Evolutionary conservation across 1,139 yeast species (phyloP), one percentile per base, ranked within the genome.

Genomic region (Yamadazyma sp.): DNA sequence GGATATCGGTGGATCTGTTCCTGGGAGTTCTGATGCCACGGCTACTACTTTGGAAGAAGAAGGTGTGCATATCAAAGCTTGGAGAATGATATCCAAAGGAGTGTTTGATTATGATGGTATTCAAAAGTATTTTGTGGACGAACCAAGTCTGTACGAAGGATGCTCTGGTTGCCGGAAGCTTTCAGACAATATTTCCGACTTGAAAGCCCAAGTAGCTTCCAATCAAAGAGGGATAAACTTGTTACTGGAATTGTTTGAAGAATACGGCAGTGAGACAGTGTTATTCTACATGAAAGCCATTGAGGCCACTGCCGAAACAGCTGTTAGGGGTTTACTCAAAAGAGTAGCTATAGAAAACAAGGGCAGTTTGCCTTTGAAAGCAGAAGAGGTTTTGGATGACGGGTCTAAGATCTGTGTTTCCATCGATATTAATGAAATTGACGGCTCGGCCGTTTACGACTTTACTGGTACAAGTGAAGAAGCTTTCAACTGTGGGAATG

Each of bases 151-250:
- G 41, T 56, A 63, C 42, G 73, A 73, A 1, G 73, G 73, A 4
- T 68, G 72, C n/a, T 64, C 70, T 6, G 73, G 73, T 1, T 62
- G 73, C 1, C 52, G 74, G 41, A 41, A 41, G 23, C 34, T 41
- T 14, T 29, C 39, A 18, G 86, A 80, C 53, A 77, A 79, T 42
- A 55, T 80, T 16, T 71, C 81, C 1, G 86, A 80, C 51, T 55
- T 80, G 47, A 79, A 79, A 51, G 86, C 86, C 0, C 84, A 80
- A 53, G 72, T 80, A 44, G 83, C 86, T 2, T 81, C 86, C 15
- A 80, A 80, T 54, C 78, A 77, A 53, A 75, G 77, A 51, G 86
- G 86, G 22, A 77, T 79, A 41, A 61, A 64, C 34, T 59, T 80
- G 40, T 60, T 80, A 44, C 64, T 59, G 14, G 59, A 66, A 15